These are phyloP conservation scores for Aspergillus tubingensis DNA, from an alignment of 2,329 filamentous ascomycete species.

Conservation along the genomic window DNA sequence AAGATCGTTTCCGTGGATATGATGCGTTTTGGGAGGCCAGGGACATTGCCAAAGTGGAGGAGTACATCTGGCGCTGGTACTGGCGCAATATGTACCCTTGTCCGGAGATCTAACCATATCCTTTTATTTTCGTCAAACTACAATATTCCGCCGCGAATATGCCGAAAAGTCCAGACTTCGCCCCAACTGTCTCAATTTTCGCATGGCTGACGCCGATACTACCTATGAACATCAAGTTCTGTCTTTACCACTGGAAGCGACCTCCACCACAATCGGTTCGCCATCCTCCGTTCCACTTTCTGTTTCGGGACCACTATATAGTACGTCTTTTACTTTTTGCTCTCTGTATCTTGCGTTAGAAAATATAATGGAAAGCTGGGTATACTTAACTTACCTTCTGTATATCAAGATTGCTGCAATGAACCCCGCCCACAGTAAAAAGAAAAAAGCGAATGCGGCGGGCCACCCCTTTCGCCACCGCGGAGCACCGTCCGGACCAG, in stretches of 20 bases:
- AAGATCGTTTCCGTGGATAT: no score
- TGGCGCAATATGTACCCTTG: not conserved
- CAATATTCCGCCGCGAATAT: no score
- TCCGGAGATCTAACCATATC: not conserved
- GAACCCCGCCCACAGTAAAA: conserved; percentile 45
- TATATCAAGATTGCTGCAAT: conserved; percentile 24
- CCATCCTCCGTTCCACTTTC: not conserved
- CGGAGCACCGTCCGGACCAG: conserved; percentile 46
- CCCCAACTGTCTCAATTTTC: no score
- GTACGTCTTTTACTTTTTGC: not conserved
- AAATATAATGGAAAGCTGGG: not conserved
- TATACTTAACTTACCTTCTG: conserved; percentile 17
- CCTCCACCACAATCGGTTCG: conserved; percentile 2
- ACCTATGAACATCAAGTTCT: no score
- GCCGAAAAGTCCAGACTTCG: no score
- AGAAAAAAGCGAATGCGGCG: conserved; percentile 49
- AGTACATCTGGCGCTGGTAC: not conserved
- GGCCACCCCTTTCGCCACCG: conserved; percentile 54
- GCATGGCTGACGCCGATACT: no score
- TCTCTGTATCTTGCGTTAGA: not conserved
- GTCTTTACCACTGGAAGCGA: not conserved
- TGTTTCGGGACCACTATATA: not conserved
- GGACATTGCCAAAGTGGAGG: not conserved
- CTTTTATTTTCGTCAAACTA: no score
- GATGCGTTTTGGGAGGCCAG: no score